Evolutionary conservation across 805 yeast species (phyloP), one percentile per base, ranked within the genome.

Genomic region (Yueomyces sp.): DNA sequence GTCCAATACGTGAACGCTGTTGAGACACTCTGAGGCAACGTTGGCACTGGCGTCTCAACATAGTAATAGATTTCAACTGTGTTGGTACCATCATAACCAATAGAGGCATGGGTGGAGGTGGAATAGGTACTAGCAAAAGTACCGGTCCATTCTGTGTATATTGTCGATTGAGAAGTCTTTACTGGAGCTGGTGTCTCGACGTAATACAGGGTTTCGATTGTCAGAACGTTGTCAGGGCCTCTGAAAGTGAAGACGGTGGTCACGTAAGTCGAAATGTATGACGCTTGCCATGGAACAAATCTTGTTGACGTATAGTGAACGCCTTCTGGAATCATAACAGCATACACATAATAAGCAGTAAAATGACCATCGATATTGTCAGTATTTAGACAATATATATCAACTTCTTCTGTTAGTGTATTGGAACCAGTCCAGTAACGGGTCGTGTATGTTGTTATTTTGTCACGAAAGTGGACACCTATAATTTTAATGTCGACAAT

Each of bases 1-100:
- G 44, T 42, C 44, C 44, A 42, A n/a, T 31, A 29, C 9, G 40
- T 41, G 39, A 39, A 41, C 30, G 32, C 19, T 5, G 37, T 46
- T 19, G 19, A 19, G 19, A 19, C 19, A 19, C 19, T 19, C 19
- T 9, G 39, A 37, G 9, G 41, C 44, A 19, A 38, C 40, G 32
- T 30, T 41, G n/a, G 43, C 28, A 19, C 7, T 31, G 34, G 34
- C n/a, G 38, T 37, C 8, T 37, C 8, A 37, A 19, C 38, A 26
- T 7, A 37, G 38, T 19, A 37, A 19, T 8, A 8, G 1, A 11
- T 31, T 11, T 31, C 34, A 31, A 11, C 11, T 11, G 34, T 31
- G 11, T 7, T 8, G 11, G 34, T 31, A 31, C 11, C 11, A 31
- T 31, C 34, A 31, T 8, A 11, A 7, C 34, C 34, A 8, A 11